Evolutionary conservation across 1,284 basidiomycete genomes (phyloP).

Genomic region (Fomitopsis betulina): DNA sequence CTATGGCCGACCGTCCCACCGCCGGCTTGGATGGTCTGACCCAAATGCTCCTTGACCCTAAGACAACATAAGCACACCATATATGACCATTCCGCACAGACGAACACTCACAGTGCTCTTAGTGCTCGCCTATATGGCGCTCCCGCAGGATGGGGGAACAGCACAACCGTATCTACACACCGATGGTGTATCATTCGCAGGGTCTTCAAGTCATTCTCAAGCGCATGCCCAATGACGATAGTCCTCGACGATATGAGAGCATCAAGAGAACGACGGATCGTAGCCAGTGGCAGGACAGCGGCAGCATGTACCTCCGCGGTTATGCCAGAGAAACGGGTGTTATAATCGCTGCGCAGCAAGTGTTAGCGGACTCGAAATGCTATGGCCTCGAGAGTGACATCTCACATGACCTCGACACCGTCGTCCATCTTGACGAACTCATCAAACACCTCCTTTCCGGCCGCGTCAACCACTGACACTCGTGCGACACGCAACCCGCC

Average conservation of each 20-base stretch:
- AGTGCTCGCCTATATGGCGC: slow-evolving; percentile 76
- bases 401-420: slow-evolving; percentile 75
- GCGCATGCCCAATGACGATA: slow-evolving; percentile 77
- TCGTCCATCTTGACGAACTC: slow-evolving; percentile 78
- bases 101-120: slow-evolving; percentile 63
- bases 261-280: slow-evolving; percentile 65
- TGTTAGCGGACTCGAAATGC: neutral
- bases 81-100: neutral
- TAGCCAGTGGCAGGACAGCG: slow-evolving; percentile 57
- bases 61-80: neutral
- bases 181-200: slow-evolving; percentile 78
- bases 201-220: slow-evolving; percentile 90
- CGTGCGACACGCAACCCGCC: slow-evolving; percentile 85
- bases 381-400: slow-evolving; percentile 12
- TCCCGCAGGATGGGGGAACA: slow-evolving; percentile 82
- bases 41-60: slow-evolving; percentile 75
- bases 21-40: slow-evolving; percentile 72
- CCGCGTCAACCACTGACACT: slow-evolving; percentile 79
- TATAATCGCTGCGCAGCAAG: slow-evolving; percentile 65
- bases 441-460: slow-evolving; percentile 74
- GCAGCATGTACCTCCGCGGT: slow-evolving; percentile 51
- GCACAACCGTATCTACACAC: slow-evolving; percentile 79
- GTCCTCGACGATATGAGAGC: slow-evolving; percentile 73
- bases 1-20: slow-evolving; percentile 75
- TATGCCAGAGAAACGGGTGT: slow-evolving; percentile 89